phyloP scores from a whole-genome alignment of 306 rosid species.

The Cucurbita moschata region DNA sequence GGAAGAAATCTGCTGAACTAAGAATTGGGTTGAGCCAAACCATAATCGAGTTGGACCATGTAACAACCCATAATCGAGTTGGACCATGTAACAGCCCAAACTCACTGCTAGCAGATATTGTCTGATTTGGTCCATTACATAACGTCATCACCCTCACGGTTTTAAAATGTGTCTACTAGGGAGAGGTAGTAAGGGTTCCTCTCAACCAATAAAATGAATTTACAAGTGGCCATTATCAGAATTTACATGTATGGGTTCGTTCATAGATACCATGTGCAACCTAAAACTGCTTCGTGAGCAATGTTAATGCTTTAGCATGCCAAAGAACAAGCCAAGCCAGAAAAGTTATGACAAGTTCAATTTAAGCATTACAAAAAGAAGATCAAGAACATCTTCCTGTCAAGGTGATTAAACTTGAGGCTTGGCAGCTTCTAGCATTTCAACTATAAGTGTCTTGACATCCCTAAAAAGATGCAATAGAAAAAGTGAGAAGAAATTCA shows the following conservation, averaged over 20 bases:
- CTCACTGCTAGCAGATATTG: too few species aligned
- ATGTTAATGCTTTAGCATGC: neutral
- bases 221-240: neutral
- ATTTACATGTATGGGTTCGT: neutral
- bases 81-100: too few species aligned
- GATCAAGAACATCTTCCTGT: neutral
- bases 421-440: constrained; percentile 83
- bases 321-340: neutral
- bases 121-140: too few species aligned
- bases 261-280: neutral
- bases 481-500: neutral
- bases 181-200: too few species aligned
- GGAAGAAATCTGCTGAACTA: too few species aligned
- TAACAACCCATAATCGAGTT: too few species aligned
- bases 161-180: neutral
- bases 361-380: neutral
- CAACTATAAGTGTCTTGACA: constrained; percentile 84
- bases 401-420: constrained; percentile 15
- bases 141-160: neutral
- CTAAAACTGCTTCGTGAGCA: neutral
- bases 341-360: neutral
- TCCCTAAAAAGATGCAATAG: constrained; percentile 33
- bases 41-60: too few species aligned
- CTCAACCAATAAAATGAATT: neutral
- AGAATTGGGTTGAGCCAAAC: too few species aligned